Base-by-base conservation (phyloP, 768 basidiomycete species). In the Coprinopsis cinerea region DNA sequence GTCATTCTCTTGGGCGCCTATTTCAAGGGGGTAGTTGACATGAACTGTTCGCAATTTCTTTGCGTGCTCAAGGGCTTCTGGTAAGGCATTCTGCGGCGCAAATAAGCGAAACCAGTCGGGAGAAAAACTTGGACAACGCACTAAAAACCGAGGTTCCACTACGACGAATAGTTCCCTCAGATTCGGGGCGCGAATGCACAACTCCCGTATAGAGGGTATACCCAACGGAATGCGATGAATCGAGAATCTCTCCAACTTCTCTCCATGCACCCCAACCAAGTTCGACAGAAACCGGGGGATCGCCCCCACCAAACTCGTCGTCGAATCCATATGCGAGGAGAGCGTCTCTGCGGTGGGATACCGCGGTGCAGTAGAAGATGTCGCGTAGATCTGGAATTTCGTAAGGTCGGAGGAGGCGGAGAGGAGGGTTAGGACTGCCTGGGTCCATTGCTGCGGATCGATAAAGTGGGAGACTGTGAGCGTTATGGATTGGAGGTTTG, bases 131-230 rank as follows among this genome's bases (percentile, higher is more conserved):
- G 24, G 23, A 15, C 28, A 48, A 56, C 67, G 42, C 57, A 84
- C 84, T 55, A 83, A 49, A 18, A 69, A 65, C 9, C 56, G 59
- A 6, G 71, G 73, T 35, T 78, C 70, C 11, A 79, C 62, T 0
- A 79, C 78, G 13, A 89, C 62, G 57, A 86, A 89, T 4, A 91
- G 61, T 53, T 87, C 74, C 54, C 83, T 74, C 7, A 91, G 70
- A 5, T 59, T 63, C 0, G 64, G 49, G 51, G 86, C 88, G 15
- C 70, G 62, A 9, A 56, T 51, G 55, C 86, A 88, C 7, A 91
- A 74, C 24, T 71, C 65, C 17, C 66, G 61, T 26, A 91, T 67
- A 0, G 74, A 69, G 10, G 64, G 62, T 18, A 80, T 59, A 55
- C 70, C 68, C 48, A 88, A 73, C 2, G 71, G 66, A 72, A 85